Base-by-base conservation (phyloP, 1,284 basidiomycete genomes). In the Neolentinus lepideus region DNA sequence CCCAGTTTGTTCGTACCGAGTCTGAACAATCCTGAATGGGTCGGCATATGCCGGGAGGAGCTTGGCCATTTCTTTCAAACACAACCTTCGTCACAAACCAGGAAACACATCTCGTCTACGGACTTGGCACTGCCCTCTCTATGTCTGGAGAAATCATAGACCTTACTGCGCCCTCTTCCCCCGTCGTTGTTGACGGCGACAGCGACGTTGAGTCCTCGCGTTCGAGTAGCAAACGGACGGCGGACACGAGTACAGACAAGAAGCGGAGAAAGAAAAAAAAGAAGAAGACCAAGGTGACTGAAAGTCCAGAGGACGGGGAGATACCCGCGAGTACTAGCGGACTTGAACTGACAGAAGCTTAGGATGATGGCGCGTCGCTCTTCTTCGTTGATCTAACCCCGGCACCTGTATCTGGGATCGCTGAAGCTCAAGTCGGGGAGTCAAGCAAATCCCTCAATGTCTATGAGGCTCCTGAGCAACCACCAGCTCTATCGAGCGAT, bases 311-410 rank as follows among this genome's bases (percentile, higher is more conserved):
- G 50, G 50, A 58, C 22, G 58, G 58, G 50, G 59, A 60, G n/a
- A 51, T 60, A 27, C 10, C 45, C 25, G 57, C 56, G 36, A 54
- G 35, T 27, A 21, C 26, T 19, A 31, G 54, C 51, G 19, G n/a
- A 12, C 24, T 6, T 24, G 24, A 8, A n/a, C 8, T 50, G 21
- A 8, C 47, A 8, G 38, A 36, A 21, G 14, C 33, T 38, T 11
- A 35, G 36, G 52, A 55, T n/a, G 58, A 59, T 19, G 54, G 53
- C 45, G 25, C 45, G 2, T 27, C 45, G 21, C 56, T 81, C 4
- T 88, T 84, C 66, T 79, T 77, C 63, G 62, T 85, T 52, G 86
- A 88, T 63, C 63, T 71, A 21, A 64, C 63, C 2, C 78, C 82
- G 1, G 65, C 66, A 12, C 60, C 66, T 1, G 54, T 75, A 16